Percentiles rank a stretch among this genome's conserved stretches.
Evolutionary conservation across 257 asterid species (phyloP).

Genomic region (Verbena officinalis): DNA sequence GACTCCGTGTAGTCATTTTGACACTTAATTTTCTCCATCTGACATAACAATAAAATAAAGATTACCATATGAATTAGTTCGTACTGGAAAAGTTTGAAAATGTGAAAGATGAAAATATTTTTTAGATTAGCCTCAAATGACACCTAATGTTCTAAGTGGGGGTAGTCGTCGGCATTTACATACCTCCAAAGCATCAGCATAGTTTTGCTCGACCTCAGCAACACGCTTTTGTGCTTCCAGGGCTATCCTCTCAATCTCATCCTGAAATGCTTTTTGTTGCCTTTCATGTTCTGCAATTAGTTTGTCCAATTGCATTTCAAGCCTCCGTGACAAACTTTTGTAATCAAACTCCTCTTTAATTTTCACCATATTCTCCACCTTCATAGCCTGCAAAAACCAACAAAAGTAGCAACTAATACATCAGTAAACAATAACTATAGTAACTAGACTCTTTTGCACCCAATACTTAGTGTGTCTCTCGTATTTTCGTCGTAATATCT

Average conservation of each 20-base stretch:
- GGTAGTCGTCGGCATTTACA: constrained; percentile 10
- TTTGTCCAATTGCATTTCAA: constrained; percentile 74
- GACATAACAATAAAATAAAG: constrained; percentile 15
- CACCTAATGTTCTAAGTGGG: too few relatives aligned
- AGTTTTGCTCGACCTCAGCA: constrained; percentile 62
- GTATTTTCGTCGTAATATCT: neutral
- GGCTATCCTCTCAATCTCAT: constrained; percentile 66
- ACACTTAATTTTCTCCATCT: constrained; percentile 63
- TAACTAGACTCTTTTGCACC: constrained; percentile 11
- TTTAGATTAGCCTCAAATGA: constrained; percentile 9
- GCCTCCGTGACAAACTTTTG: constrained; percentile 83
- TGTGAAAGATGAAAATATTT: too few relatives aligned
- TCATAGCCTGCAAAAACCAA: constrained; percentile 69
- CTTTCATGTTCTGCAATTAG: constrained; percentile 81
- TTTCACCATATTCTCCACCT: constrained; percentile 89
- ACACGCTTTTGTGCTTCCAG: constrained; percentile 68
- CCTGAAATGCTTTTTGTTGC: constrained; percentile 69
- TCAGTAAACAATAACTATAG: neutral
- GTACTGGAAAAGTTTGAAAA: too few relatives aligned
- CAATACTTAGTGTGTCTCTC: constrained; percentile 4
- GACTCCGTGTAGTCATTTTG: constrained; percentile 57
- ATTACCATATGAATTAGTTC: neutral
- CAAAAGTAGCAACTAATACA: neutral
- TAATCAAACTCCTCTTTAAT: constrained; percentile 87
- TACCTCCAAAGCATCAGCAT: constrained; percentile 72